A percentile compares a stretch with the other conserved stretches of the same genome.
Conservation (phyloP, 495 filamentous ascomycete genomes). For the Neurospora sp. region DNA sequence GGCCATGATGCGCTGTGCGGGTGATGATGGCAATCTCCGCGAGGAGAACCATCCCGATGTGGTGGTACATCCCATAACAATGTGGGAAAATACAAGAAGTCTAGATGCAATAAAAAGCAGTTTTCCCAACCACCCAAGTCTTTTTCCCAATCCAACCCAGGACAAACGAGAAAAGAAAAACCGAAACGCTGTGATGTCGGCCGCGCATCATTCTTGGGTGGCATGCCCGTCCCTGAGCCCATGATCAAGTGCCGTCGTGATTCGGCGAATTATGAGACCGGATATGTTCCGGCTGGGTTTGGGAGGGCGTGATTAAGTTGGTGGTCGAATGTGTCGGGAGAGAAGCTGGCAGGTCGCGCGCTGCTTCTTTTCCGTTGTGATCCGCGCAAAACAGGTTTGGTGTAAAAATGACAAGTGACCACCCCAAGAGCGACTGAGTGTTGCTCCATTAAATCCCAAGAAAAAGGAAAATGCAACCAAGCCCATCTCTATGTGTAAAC, state of each 20-base stretch:
- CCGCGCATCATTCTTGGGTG: constrained; percentile 1
- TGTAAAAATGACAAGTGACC: constrained; percentile 6
- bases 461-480: constrained; percentile 17
- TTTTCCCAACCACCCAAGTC: constrained; percentile 27
- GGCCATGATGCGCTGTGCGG: neutral
- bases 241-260: neutral
- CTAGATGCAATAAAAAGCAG: constrained; percentile 33
- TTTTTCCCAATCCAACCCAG: constrained; percentile 25
- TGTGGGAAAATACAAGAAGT: constrained; percentile 26
- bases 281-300: neutral
- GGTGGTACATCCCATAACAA: constrained; percentile 8
- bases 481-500: constrained; percentile 22
- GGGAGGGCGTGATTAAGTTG: constrained; percentile 5
- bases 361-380: constrained; percentile 11
- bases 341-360: constrained; percentile 1
- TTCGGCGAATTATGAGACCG: neutral
- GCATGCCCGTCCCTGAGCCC: constrained; percentile 2
- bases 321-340: constrained; percentile 4
- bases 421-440: constrained; percentile 3
- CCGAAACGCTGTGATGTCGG: neutral
- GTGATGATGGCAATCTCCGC: neutral
- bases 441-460: constrained; percentile 14
- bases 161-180: constrained; percentile 12
- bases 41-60: constrained; percentile 1
- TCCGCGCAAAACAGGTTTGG: constrained; percentile 5